These are phyloP conservation scores for Scortechinia acanthostroma DNA, from an alignment of 2,329 filamentous ascomycete species.

Conservation along the genomic window DNA sequence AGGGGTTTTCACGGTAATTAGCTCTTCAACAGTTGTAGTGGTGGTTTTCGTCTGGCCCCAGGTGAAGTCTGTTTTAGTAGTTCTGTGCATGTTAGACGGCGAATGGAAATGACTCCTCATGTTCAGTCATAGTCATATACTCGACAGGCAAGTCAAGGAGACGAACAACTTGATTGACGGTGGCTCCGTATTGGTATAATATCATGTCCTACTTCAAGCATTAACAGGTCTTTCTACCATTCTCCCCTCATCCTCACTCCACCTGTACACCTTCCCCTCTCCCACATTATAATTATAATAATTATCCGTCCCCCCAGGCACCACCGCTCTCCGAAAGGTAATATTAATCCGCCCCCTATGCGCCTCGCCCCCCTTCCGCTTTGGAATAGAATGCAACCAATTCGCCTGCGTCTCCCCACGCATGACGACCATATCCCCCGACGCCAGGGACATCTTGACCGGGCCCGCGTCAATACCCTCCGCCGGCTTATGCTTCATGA, in stretches of 20 bases:
- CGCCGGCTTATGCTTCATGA: conserved; percentile 51
- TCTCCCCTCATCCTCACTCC: not conserved
- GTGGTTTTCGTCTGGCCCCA: no score
- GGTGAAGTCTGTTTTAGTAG: no score
- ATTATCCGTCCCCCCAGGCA: not conserved
- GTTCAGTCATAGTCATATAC: no score
- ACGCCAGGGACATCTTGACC: conserved; percentile 37
- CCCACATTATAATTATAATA: not conserved
- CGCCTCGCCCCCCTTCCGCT: conserved; percentile 37
- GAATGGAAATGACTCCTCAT: no score
- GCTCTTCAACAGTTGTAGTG: no score
- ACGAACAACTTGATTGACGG: no score
- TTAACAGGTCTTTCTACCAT: no score
- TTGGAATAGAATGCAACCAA: conserved; percentile 54
- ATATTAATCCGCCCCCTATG: conserved; percentile 26
- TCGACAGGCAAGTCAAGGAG: no score
- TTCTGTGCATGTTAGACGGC: no score
- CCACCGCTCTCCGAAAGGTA: not conserved
- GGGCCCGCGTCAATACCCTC: conserved; percentile 18
- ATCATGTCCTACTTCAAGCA: no score
- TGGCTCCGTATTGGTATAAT: no score
- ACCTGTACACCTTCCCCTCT: not conserved
- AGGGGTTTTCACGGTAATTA: no score
- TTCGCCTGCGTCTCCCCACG: conserved; percentile 42
- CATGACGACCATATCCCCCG: conserved; percentile 55